Conservation (phyloP, 192 early-diverging fungal species). For the Coemansia interrupta region DNA sequence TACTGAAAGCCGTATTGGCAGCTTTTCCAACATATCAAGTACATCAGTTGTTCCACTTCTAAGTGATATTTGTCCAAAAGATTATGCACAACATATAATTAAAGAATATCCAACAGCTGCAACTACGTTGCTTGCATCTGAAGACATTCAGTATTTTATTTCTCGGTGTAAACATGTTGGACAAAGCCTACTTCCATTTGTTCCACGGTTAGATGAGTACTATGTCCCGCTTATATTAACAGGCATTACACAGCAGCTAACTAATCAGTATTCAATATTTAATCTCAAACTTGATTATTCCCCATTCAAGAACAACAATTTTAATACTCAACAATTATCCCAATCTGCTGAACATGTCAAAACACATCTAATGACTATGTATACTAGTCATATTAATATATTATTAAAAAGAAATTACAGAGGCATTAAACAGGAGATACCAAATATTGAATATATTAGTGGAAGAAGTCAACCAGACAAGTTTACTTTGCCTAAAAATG, state of each 20-base stretch:
- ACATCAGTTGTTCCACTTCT: not conserved
- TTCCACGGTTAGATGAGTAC: conserved; percentile 80
- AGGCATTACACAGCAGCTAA: conserved; percentile 81
- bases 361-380: conserved; percentile 77
- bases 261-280: conserved; percentile 60
- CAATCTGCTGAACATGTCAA: conserved; percentile 80
- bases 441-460: conserved; percentile 75
- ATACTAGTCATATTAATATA: conserved; percentile 70
- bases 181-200: conserved; percentile 87
- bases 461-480: conserved; percentile 1
- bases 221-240: conserved; percentile 40
- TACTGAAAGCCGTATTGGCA: conserved; percentile 75
- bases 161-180: conserved; percentile 56
- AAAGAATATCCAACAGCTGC: conserved; percentile 9
- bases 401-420: conserved; percentile 72
- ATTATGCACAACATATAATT: conserved; percentile 18
- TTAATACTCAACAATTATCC: conserved; percentile 72
- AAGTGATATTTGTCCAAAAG: not conserved
- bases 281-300: conserved; percentile 79
- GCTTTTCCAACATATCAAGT: not conserved
- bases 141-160: conserved; percentile 37
- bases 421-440: conserved; percentile 58
- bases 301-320: conserved; percentile 82
- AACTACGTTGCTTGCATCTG: conserved; percentile 14
- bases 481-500: conserved; percentile 18